These are phyloP conservation scores for Aspergillus tubingensis DNA, from an alignment of 2,329 filamentous ascomycete species.

Conservation along the genomic window DNA sequence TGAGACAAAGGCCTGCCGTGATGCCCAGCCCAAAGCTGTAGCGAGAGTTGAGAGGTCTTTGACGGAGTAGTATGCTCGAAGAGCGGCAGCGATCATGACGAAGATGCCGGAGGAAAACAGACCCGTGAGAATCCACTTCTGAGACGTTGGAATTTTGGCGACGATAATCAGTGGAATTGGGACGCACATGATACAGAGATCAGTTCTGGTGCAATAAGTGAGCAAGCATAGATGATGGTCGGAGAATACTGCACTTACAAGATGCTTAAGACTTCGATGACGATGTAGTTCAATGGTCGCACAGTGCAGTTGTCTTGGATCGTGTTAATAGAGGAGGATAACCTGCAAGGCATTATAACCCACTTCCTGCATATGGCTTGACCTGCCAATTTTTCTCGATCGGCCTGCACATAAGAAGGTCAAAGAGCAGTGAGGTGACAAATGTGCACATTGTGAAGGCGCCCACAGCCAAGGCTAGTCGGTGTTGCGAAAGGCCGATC, in stretches of 20 bases:
- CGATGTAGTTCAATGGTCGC: constrained; percentile 19
- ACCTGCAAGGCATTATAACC: not conserved
- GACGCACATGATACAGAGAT: constrained; percentile 20
- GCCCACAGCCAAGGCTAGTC: constrained; percentile 11
- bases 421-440: constrained; percentile 14
- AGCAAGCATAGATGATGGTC: not conserved
- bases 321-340: not conserved
- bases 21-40: constrained; percentile 23
- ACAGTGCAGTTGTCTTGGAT: constrained; percentile 20
- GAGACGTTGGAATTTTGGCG: constrained; percentile 15
- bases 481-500: constrained; percentile 22
- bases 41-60: constrained; percentile 17
- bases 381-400: constrained; percentile 21
- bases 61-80: constrained; percentile 27
- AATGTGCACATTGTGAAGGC: constrained; percentile 13
- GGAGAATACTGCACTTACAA: constrained; percentile 8
- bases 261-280: constrained; percentile 22
- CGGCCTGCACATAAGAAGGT: constrained; percentile 18
- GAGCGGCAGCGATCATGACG: constrained; percentile 21
- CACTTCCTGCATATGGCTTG: constrained; percentile 22
- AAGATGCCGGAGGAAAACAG: constrained; percentile 25
- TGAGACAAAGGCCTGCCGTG: constrained; percentile 21
- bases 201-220: constrained; percentile 13
- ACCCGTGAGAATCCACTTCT: constrained; percentile 19
- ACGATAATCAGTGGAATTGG: constrained; percentile 22